Evolutionary conservation across 2,329 filamentous ascomycete genomes (phyloP), one percentile per base, ranked within the genome.

Genomic region (Acrodontium crateriforme): DNA sequence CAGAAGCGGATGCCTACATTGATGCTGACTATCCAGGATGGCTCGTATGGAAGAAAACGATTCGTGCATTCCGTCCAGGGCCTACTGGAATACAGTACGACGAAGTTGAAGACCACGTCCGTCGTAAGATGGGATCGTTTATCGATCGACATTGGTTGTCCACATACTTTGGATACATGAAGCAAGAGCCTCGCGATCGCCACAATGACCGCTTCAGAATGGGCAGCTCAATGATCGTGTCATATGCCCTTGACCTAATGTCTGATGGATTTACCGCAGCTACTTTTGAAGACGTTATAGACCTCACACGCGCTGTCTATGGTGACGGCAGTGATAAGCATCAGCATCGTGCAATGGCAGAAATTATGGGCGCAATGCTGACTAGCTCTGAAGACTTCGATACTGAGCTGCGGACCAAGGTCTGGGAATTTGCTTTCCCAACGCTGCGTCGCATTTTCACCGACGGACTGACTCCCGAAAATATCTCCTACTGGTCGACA

Each of bases 291-390:
- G 89, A 98, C 30, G 75, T 98, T 52, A 78, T 87, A 48, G 76
- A 85, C 42, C 65, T 94, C 35, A 72, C 80, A 4, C 62, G 69
- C 33, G 70, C 72, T 2, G 74, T 91, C 1, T 95, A 83, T 46
- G 87, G 77, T 9, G 87, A 98, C 52, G 89, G 91, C 7, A 89
- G 76, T 44, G 89, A 98, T 52, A 94, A 94, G 56, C 89, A 98
- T 53, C 87, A 98, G 52, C 89, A 98, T 52, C 80, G 89, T 28
- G 89, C 89, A 10, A 93, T 89, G 2, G 73, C 89, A 0, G 89
- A 98, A 56, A 94, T 98, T 31, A 62, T 98, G 27, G 84, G 81
- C 9, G 85, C 82, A 4, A 56, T 98, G 44, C 64, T 98, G 15
- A 74, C 75, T 10, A 82, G 81, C 18, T 82, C 83, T 10, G 70